Evolutionary conservation across 441 rosid genomes (phyloP), one percentile per base, ranked within the genome.

Genomic region (Bruguiera hainesii): DNA sequence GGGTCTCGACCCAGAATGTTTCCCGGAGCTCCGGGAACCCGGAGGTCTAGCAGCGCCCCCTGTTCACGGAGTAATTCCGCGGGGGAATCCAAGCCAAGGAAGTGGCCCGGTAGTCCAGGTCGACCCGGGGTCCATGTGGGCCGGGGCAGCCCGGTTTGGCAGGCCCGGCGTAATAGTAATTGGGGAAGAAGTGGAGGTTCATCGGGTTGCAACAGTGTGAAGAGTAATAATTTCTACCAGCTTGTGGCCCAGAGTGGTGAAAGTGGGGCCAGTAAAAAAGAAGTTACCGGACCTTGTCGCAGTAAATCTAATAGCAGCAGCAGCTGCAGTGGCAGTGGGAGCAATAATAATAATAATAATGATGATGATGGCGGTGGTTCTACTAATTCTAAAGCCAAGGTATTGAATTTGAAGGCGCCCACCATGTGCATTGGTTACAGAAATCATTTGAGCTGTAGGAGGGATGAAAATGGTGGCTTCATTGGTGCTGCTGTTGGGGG

Each of bases 1-100:
- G 86, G 70, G 49, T 70, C 78, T 77, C 82, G 94, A 73, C 87
- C 89, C 62, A 85, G 84, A 66, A 50, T 81, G 78, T 64, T 76
- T 0, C 30, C 86, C 26, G 87, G 85, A 15, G 67, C 81, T 37
- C 69, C 74, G 20, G 74, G 65, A 37, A 50, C 81, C 61, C 82
- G 97, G 61, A 93, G 89, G 81, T 94, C 79, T 13, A 93, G 93
- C 56, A 90, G 97, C 69, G 97, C 97, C 18, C 97, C 96, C 25
- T 93, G 98, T 64, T 93, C 98, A 0, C 70, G 97, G 7, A 90
- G 97, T 73, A 90, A 93, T 73, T 93, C 97, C 1, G 82, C 89
- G 1, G 98, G 98, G 0, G 98, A 93, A 64, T 84, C 89, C 4
- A 90, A 90, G 61, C 80, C 86, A 16, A 83, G 91, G 73, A 90